Evolutionary conservation across 108 stramenopile species (phyloP).

Genomic region (Nitzschia sp.): DNA sequence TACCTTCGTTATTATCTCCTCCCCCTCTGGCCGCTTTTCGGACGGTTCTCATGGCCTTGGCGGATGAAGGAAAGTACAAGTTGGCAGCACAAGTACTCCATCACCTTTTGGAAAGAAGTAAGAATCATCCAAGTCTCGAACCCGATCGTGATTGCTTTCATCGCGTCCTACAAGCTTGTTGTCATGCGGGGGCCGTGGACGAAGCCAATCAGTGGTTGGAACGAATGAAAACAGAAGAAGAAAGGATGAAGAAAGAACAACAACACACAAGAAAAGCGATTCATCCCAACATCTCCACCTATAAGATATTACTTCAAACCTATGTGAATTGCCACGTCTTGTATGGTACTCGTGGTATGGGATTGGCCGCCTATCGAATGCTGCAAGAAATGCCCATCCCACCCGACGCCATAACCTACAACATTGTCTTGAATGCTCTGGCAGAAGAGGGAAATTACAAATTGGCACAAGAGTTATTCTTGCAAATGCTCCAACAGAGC

Average conservation of each 20-base stretch:
- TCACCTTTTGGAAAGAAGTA: not conserved
- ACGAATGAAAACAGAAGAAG: not conserved
- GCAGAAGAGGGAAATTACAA: slow-evolving; percentile 28
- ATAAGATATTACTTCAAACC: slow-evolving; percentile 1
- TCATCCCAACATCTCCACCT: slow-evolving; percentile 12
- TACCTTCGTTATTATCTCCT: not conserved
- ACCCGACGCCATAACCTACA: slow-evolving; percentile 23
- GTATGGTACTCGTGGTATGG: not conserved
- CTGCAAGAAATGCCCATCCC: not conserved
- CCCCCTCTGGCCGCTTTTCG: slow-evolving; percentile 18
- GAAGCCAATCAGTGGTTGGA: slow-evolving; percentile 11
- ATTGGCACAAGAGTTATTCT: slow-evolving; percentile 8
- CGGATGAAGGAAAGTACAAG: slow-evolving; percentile 7
- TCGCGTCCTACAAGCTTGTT: slow-evolving; percentile 22
- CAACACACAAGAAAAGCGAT: too few species aligned
- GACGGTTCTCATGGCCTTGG: slow-evolving; percentile 16
- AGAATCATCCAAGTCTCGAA: too few species aligned
- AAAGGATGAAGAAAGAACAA: too few species aligned
- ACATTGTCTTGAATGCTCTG: slow-evolving; percentile 25
- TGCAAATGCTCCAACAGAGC: not conserved
- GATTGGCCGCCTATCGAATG: not conserved
- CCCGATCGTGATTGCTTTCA: slow-evolving; percentile 39
- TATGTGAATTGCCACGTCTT: not conserved
- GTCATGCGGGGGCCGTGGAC: not conserved
- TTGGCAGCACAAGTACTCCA: slow-evolving; percentile 8